Evolutionary conservation across 352 stramenopile genomes (phyloP).

Genomic region (Phytophthora pluvialis): DNA sequence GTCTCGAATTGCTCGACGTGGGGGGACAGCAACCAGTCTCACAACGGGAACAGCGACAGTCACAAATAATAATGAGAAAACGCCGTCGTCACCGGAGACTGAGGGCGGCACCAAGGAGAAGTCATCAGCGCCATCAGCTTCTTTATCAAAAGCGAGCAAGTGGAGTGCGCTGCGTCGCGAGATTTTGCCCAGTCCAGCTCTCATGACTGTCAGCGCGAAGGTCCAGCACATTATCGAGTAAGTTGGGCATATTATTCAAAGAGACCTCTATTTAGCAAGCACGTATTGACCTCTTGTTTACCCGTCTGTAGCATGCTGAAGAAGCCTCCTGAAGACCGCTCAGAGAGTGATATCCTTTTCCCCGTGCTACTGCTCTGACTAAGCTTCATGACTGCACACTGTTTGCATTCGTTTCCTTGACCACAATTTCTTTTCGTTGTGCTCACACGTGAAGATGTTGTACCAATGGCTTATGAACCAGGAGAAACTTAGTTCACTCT

Average conservation of each 20-base stretch:
- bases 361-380: neutral
- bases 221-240: constrained; percentile 76
- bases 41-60: neutral
- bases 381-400: neutral
- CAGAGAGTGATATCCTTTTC: constrained; percentile 66
- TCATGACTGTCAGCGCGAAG: constrained; percentile 69
- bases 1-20: constrained; percentile 20
- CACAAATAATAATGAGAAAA: constrained; percentile 12
- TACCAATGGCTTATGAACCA: constrained; percentile 89
- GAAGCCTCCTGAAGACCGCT: constrained; percentile 66
- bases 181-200: constrained; percentile 52
- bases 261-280: neutral
- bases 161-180: constrained; percentile 42
- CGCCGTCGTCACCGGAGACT: constrained; percentile 5
- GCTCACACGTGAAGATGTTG: constrained; percentile 63
- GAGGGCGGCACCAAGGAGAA: constrained; percentile 57
- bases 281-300: neutral
- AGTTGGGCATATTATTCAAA: constrained; percentile 3
- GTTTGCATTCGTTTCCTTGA: constrained; percentile 10
- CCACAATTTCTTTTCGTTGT: constrained; percentile 13
- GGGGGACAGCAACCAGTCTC: constrained; percentile 9
- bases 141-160: constrained; percentile 20
- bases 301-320: constrained; percentile 54
- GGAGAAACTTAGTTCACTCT: constrained; percentile 86
- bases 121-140: constrained; percentile 17